Conservation (phyloP, 2,329 filamentous ascomycete species). For the Lachnellula hyalina region DNA sequence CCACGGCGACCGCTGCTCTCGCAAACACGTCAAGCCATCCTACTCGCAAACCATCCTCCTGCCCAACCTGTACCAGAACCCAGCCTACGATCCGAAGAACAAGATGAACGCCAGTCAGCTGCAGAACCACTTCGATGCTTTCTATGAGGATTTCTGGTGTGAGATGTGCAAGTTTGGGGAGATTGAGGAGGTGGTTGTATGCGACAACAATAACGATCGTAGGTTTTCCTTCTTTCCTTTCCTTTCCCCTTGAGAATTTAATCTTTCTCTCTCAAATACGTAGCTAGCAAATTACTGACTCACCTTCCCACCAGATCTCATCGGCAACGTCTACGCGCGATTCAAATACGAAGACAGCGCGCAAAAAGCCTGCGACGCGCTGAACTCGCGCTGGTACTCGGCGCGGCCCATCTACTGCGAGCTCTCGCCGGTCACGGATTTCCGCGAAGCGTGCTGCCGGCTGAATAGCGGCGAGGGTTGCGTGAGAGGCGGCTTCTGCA, state of each 20-base stretch:
- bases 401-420: conserved; percentile 98
- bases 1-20: conserved; percentile 95
- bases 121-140: conserved; percentile 99
- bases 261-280: neutral
- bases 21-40: conserved; percentile 98
- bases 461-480: conserved; percentile 94
- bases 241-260: conserved; percentile 4
- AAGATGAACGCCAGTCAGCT: conserved; percentile 95
- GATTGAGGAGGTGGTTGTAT: conserved; percentile 95
- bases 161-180: conserved; percentile 99
- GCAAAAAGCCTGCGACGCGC: conserved; percentile 85
- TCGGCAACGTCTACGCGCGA: conserved; percentile 97
- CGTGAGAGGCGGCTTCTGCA: conserved; percentile 94
- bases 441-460: conserved; percentile 93
- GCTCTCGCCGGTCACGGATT: conserved; percentile 92
- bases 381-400: conserved; percentile 96
- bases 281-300: neutral
- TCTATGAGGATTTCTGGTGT: conserved; percentile 99
- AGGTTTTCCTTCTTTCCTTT: conserved; percentile 1
- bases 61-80: conserved; percentile 98
- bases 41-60: conserved; percentile 98
- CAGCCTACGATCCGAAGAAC: conserved; percentile 91
- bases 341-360: conserved; percentile 99
- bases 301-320: conserved; percentile 59
- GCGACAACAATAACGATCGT: conserved; percentile 95